Evolutionary conservation across 257 asterid genomes (phyloP).

Genomic region (Petunia axillaris): DNA sequence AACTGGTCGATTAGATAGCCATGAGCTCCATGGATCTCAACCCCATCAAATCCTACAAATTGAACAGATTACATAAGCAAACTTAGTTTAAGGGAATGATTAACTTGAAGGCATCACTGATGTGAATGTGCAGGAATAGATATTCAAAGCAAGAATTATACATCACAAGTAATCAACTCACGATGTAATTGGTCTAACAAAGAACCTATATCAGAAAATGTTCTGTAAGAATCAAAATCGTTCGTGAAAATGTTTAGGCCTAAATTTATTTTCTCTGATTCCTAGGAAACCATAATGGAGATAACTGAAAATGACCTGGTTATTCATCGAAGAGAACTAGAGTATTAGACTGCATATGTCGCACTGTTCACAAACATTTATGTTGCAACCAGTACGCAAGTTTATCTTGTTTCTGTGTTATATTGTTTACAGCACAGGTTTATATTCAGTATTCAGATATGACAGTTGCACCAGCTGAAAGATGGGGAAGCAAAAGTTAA

Average conservation of each 20-base stretch:
- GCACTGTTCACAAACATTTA: not conserved
- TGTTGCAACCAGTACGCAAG: not conserved
- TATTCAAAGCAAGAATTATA: too few species aligned
- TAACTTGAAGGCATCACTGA: not conserved
- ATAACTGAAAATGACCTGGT: too few species aligned
- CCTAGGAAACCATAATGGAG: too few species aligned
- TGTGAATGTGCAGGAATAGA: not conserved
- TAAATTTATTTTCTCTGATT: too few species aligned
- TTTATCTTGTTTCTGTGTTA: not conserved
- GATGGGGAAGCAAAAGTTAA: not conserved
- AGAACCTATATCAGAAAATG: too few species aligned
- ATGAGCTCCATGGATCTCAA: slow-evolving; percentile 77
- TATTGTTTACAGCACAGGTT: not conserved
- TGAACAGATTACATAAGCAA: not conserved
- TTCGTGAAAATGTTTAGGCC: too few species aligned
- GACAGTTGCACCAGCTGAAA: not conserved
- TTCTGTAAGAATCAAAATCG: too few species aligned
- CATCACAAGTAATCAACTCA: too few species aligned
- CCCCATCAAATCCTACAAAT: slow-evolving; percentile 68
- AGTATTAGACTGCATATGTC: not conserved
- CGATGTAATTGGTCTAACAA: too few species aligned
- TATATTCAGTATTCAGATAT: not conserved
- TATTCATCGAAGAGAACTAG: not conserved
- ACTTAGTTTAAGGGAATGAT: not conserved
- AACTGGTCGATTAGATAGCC: slow-evolving; percentile 76